Conservation (phyloP, 1,139 yeast genomes). For the Yamadazyma diddensiae region DNA sequence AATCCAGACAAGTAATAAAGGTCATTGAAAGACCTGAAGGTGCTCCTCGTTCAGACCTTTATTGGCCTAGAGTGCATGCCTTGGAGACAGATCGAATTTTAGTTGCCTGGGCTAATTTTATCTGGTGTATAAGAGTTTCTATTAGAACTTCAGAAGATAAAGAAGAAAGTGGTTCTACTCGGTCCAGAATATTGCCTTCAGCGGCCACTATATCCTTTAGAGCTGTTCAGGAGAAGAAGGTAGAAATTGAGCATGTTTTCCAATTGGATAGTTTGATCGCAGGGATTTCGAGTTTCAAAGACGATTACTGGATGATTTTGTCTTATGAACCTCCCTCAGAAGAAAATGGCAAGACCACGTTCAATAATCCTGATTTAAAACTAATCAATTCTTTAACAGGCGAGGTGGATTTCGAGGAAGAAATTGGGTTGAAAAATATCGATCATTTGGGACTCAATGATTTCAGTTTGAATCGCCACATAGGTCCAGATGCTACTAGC, state of each 20-base stretch:
- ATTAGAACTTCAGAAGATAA: conserved; percentile 18
- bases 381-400: conserved; percentile 65
- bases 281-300: conserved; percentile 74
- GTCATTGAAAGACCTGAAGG: conserved; percentile 57
- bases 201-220: conserved; percentile 65
- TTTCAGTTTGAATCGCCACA: conserved; percentile 58
- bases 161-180: conserved; percentile 19
- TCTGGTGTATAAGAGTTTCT: conserved; percentile 69
- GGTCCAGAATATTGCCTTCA: conserved; percentile 50
- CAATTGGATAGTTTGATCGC: conserved; percentile 63
- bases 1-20: conserved; percentile 43
- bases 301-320: conserved; percentile 59
- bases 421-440: conserved; percentile 60
- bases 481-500: conserved; percentile 30
- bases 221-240: conserved; percentile 52
- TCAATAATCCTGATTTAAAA: conserved; percentile 63
- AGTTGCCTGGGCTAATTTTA: conserved; percentile 79
- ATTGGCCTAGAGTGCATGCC: conserved; percentile 74
- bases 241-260: conserved; percentile 55
- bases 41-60: conserved; percentile 73
- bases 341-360: conserved; percentile 27
- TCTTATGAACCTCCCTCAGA: conserved; percentile 49
- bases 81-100: conserved; percentile 68
- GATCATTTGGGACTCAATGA: conserved; percentile 75
- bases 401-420: conserved; percentile 81